phyloP scores from a whole-genome alignment of 331 rosid genomes.

The Acacia concinna region DNA sequence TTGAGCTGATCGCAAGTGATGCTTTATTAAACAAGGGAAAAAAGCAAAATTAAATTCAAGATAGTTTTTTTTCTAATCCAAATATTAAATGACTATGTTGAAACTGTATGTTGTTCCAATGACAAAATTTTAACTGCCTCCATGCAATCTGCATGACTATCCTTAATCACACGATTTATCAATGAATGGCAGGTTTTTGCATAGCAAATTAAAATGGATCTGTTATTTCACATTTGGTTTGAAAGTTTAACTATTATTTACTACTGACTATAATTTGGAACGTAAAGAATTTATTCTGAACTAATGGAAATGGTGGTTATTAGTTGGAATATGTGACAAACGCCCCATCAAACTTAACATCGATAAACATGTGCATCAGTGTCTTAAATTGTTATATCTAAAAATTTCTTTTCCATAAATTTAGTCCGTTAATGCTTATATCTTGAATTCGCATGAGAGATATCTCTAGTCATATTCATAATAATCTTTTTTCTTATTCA shows the following conservation, averaged over 20 bases:
- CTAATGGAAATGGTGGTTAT: neutral
- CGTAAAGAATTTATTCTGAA: neutral
- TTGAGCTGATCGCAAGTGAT: neutral
- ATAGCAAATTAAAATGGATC: neutral
- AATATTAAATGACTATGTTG: neutral
- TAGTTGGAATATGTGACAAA: neutral
- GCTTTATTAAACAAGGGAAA: neutral
- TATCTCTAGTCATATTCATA: slow-evolving; percentile 15
- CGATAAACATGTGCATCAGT: neutral
- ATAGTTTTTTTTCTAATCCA: neutral
- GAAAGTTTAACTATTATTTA: neutral
- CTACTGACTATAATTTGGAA: neutral
- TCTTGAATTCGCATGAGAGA: neutral
- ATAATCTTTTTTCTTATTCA: slow-evolving; percentile 14
- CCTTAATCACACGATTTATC: neutral
- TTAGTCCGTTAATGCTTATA: neutral
- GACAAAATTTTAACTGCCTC: neutral
- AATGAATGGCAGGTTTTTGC: neutral
- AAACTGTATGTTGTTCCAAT: neutral
- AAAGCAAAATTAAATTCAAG: neutral
- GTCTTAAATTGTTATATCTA: slow-evolving; percentile 11
- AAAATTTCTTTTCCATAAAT: neutral
- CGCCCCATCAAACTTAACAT: neutral
- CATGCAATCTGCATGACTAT: neutral
- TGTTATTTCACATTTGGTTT: neutral